Percentiles rank a stretch among this genome's conserved stretches.
Conservation (phyloP, 352 stramenopile species). For the Peronospora belbahrii region DNA sequence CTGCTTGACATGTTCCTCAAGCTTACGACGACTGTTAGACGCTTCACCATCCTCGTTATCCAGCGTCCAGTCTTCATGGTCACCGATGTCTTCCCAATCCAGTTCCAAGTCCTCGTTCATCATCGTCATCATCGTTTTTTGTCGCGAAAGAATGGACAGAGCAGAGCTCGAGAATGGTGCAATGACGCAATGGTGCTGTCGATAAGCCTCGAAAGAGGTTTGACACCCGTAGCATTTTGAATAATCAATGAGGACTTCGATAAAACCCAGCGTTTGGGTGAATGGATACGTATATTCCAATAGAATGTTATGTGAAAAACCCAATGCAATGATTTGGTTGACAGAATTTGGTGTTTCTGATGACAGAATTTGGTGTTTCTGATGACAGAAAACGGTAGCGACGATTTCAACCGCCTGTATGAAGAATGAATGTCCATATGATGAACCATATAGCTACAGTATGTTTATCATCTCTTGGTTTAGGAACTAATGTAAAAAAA, state of each 20-base stretch:
- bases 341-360: no score
- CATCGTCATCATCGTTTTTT: slow-evolving; percentile 25
- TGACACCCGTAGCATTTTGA: slow-evolving; percentile 49
- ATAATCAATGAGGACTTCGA: not conserved
- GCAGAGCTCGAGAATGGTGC: slow-evolving; percentile 7
- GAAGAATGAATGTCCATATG: slow-evolving; percentile 4
- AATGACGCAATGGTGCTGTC: slow-evolving; percentile 31
- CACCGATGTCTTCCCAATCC: slow-evolving; percentile 34
- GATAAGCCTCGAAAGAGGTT: slow-evolving; percentile 43
- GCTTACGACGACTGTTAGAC: slow-evolving; percentile 27
- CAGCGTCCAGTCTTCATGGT: slow-evolving; percentile 18
- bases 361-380: not conserved
- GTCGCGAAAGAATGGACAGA: slow-evolving; percentile 9
- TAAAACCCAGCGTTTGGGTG: not conserved
- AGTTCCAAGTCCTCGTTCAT: slow-evolving; percentile 33
- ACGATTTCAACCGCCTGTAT: slow-evolving; percentile 35
- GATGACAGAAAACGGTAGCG: slow-evolving; percentile 3
- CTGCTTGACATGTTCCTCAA: slow-evolving; percentile 82
- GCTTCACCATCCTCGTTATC: slow-evolving; percentile 10
- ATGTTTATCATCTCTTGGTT: no score
- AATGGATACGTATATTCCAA: no score
- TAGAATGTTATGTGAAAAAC: no score
- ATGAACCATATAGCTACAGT: no score
- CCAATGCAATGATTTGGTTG: no score
- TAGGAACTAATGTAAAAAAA: not conserved